A percentile compares a stretch with the other conserved stretches of the same genome.
Conservation (phyloP, 2,329 filamentous ascomycete genomes). For the Exophiala sp. region DNA sequence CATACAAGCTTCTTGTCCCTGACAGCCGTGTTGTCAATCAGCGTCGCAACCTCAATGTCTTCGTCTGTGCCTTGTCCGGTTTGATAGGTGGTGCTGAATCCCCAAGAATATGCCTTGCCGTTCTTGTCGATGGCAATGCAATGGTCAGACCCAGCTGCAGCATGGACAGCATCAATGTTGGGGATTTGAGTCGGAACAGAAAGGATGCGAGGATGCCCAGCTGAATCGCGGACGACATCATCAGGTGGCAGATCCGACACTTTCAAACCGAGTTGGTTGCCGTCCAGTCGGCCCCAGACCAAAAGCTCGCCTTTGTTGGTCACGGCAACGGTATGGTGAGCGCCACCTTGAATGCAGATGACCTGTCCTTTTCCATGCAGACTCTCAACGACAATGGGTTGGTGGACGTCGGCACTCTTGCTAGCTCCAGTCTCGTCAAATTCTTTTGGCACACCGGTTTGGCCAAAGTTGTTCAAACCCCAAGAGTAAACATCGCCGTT, state of each 20-base stretch:
- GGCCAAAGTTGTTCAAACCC: slow-evolving; percentile 82
- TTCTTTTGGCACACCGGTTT: slow-evolving; percentile 56
- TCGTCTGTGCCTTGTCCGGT: slow-evolving; percentile 72
- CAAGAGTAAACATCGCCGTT: slow-evolving; percentile 68
- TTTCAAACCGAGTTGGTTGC: slow-evolving; percentile 56
- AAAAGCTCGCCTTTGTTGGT: slow-evolving; percentile 51
- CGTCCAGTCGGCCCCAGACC: slow-evolving; percentile 57
- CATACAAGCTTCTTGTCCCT: slow-evolving; percentile 66
- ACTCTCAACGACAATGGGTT: slow-evolving; percentile 60
- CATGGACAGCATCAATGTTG: slow-evolving; percentile 52
- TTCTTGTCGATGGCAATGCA: slow-evolving; percentile 63
- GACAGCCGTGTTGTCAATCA: slow-evolving; percentile 79
- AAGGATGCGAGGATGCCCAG: slow-evolving; percentile 64
- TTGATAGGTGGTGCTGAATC: slow-evolving; percentile 74
- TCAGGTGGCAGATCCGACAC: slow-evolving; percentile 51
- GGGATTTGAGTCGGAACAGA: slow-evolving; percentile 57
- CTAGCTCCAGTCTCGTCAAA: slow-evolving; percentile 55
- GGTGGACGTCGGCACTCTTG: slow-evolving; percentile 65
- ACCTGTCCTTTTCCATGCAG: slow-evolving; percentile 57
- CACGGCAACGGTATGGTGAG: slow-evolving; percentile 65
- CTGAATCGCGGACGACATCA: slow-evolving; percentile 55
- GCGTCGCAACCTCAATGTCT: slow-evolving; percentile 68
- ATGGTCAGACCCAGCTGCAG: slow-evolving; percentile 65
- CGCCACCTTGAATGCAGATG: slow-evolving; percentile 62
- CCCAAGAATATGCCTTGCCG: slow-evolving; percentile 71